phyloP scores from a whole-genome alignment of 768 basidiomycete species.

The Boletales sp. region DNA sequence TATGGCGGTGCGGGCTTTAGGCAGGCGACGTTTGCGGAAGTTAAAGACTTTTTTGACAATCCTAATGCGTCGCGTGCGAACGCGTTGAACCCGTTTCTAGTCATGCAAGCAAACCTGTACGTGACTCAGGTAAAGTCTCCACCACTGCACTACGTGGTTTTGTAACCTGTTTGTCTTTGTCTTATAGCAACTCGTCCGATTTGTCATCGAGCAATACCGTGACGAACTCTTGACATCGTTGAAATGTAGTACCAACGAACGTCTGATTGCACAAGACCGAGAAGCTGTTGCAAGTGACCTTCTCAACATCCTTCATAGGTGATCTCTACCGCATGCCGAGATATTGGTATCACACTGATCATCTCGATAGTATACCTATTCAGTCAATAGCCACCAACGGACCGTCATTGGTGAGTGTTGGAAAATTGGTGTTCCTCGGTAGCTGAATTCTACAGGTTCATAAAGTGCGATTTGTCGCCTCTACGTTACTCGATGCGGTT shows the following conservation, averaged over 20 bases:
- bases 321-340: conserved; percentile 8
- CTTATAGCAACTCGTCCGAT: conserved; percentile 86
- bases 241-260: conserved; percentile 62
- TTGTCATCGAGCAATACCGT: conserved; percentile 89
- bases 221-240: conserved; percentile 75
- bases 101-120: conserved; percentile 90
- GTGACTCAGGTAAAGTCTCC: conserved; percentile 74
- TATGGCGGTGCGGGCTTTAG: conserved; percentile 70
- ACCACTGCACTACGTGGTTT: not conserved
- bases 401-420: conserved; percentile 58
- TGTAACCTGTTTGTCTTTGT: not conserved
- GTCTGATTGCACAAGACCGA: conserved; percentile 63
- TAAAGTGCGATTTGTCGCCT: conserved; percentile 92
- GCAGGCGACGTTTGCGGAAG: conserved; percentile 81
- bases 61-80: conserved; percentile 83
- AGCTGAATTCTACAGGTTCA: conserved; percentile 53
- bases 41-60: conserved; percentile 89
- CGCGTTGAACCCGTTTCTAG: conserved; percentile 84
- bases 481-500: conserved; percentile 81
- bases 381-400: conserved; percentile 90
- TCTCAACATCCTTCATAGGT: conserved; percentile 82
- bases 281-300: conserved; percentile 87
- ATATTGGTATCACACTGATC: conserved; percentile 2
- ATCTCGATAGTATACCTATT: conserved; percentile 69
- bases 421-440: not conserved